Conservation (phyloP, 2,329 filamentous ascomycete species). For the Arthrobotrys pseudoclavata region DNA sequence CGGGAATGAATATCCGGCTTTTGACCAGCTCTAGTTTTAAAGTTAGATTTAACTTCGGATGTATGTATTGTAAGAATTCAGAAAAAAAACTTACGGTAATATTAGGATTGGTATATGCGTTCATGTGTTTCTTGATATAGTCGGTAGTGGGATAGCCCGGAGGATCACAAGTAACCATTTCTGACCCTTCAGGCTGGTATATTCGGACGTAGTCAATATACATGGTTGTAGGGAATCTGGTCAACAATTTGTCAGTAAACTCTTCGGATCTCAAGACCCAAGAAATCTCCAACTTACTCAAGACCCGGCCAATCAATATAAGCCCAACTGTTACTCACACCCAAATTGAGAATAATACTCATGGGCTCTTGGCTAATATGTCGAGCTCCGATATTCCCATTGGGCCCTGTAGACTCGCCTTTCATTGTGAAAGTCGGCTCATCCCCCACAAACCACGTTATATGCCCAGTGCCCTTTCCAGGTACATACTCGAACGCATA, state of each 20-base stretch:
- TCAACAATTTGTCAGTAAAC: slow-evolving; percentile 4
- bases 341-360: slow-evolving; percentile 77
- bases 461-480: slow-evolving; percentile 71
- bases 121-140: slow-evolving; percentile 75
- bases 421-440: slow-evolving; percentile 75
- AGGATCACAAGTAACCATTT: slow-evolving; percentile 76
- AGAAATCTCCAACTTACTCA: slow-evolving; percentile 26
- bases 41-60: not conserved
- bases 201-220: slow-evolving; percentile 72
- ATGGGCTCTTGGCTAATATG: slow-evolving; percentile 77
- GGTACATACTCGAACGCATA: slow-evolving; percentile 76
- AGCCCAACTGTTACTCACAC: slow-evolving; percentile 73
- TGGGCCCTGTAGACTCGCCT: slow-evolving; percentile 73
- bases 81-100: slow-evolving; percentile 74
- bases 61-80: not conserved
- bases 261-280: not conserved
- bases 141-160: slow-evolving; percentile 75
- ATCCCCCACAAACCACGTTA: slow-evolving; percentile 78
- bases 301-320: slow-evolving; percentile 67
- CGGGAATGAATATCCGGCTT: slow-evolving; percentile 52
- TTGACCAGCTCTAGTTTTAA: slow-evolving; percentile 51
- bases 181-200: slow-evolving; percentile 70
- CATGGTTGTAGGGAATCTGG: slow-evolving; percentile 67
- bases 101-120: slow-evolving; percentile 76
- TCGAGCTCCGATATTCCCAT: slow-evolving; percentile 78